Percentiles rank a stretch among this genome's conserved stretches.
Evolutionary conservation across 2,329 filamentous ascomycete species (phyloP).

Genomic region (Pestalotiopsis sp.): DNA sequence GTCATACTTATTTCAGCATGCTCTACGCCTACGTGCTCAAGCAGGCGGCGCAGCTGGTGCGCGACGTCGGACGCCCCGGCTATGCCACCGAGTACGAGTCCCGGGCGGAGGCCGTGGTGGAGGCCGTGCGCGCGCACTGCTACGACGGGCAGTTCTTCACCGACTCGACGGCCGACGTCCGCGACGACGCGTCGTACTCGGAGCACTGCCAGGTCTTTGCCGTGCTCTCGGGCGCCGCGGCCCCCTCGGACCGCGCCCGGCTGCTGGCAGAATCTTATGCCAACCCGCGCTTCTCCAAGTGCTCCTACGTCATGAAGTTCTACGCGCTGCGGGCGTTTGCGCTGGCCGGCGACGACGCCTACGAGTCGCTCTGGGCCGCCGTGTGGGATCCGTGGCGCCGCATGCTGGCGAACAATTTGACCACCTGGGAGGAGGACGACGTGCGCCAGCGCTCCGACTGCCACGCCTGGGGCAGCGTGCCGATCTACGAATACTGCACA

Average conservation of each 20-base stretch:
- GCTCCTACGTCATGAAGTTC: conserved; percentile 19
- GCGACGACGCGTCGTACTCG: conserved; percentile 27
- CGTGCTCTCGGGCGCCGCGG: conserved; percentile 32
- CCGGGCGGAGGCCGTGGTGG: conserved; percentile 24
- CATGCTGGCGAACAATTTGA: conserved; percentile 16
- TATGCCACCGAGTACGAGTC: conserved; percentile 30
- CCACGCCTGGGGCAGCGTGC: conserved; percentile 22
- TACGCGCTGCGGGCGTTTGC: conserved; percentile 19
- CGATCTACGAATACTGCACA: conserved; percentile 21
- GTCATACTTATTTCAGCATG: conserved; percentile 28
- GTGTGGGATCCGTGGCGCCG: conserved; percentile 20
- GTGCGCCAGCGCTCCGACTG: conserved; percentile 21
- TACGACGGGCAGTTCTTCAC: conserved; percentile 35
- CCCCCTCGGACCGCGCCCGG: conserved; percentile 11
- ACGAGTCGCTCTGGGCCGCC: conserved; percentile 16
- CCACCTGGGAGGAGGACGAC: conserved; percentile 22
- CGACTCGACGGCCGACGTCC: conserved; percentile 32
- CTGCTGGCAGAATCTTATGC: not conserved
- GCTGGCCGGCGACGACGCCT: conserved; percentile 11
- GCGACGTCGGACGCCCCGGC: conserved; percentile 32
- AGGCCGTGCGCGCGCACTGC: conserved; percentile 31
- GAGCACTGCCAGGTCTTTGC: conserved; percentile 39
- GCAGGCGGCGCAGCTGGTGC: conserved; percentile 32
- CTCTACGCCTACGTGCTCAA: conserved; percentile 39
- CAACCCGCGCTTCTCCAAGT: conserved; percentile 2